A percentile compares a stretch with the other conserved stretches of the same genome.
These are phyloP conservation scores for Dryadomyces sulphureus DNA, from an alignment of 2,329 filamentous ascomycete species.

Conservation along the genomic window DNA sequence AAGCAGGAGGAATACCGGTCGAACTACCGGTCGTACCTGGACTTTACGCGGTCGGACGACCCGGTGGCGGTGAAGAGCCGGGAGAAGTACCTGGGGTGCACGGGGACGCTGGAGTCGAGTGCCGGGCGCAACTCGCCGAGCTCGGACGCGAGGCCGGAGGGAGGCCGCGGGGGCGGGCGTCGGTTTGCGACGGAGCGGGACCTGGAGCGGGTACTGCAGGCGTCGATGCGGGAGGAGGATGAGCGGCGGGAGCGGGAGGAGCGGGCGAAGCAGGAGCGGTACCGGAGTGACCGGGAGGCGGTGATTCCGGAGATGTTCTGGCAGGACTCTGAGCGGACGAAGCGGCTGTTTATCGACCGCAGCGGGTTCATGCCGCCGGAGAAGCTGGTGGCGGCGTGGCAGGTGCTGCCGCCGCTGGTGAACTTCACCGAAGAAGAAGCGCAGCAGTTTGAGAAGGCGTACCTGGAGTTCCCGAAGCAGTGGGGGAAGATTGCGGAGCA, in stretches of 20 bases:
- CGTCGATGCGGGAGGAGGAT: slow-evolving; percentile 56
- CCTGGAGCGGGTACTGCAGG: slow-evolving; percentile 54
- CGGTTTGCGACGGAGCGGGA: slow-evolving; percentile 60
- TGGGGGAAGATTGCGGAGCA: slow-evolving; percentile 64
- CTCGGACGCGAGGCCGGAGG: slow-evolving; percentile 39
- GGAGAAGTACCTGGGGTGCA: slow-evolving; percentile 32
- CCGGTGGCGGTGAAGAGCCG: slow-evolving; percentile 38
- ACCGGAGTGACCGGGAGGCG: slow-evolving; percentile 64
- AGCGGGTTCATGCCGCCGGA: slow-evolving; percentile 51
- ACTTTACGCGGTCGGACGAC: slow-evolving; percentile 41
- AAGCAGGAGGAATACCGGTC: slow-evolving; percentile 26
- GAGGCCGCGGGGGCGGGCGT: slow-evolving; percentile 34
- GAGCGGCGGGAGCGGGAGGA: slow-evolving; percentile 54
- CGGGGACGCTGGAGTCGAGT: slow-evolving; percentile 20
- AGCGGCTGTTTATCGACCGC: slow-evolving; percentile 46
- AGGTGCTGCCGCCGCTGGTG: slow-evolving; percentile 56
- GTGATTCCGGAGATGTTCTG: slow-evolving; percentile 57
- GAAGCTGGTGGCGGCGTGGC: slow-evolving; percentile 53
- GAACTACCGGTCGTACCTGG: slow-evolving; percentile 36
- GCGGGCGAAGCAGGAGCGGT: slow-evolving; percentile 50
- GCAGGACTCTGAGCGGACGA: slow-evolving; percentile 42
- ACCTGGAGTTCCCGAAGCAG: slow-evolving; percentile 64
- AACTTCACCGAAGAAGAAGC: slow-evolving; percentile 63
- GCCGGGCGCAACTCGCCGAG: slow-evolving; percentile 6
- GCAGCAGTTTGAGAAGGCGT: slow-evolving; percentile 56